Percentiles rank a stretch among this genome's conserved stretches.
Conservation (phyloP, 345 rosid species). For the Raphanus sativus region DNA sequence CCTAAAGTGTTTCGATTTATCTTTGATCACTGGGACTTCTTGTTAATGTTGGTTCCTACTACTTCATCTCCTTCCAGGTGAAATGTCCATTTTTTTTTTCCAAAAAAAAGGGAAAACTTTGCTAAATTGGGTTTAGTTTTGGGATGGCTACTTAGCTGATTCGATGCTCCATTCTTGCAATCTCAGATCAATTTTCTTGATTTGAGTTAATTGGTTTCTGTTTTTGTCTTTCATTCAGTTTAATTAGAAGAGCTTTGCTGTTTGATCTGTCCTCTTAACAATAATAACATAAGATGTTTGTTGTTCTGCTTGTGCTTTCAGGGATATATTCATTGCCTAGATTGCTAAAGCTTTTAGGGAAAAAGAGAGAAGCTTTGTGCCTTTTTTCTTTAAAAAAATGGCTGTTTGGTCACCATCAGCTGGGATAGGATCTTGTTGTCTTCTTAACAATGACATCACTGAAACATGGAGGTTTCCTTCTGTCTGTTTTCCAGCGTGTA, state of each 20-base stretch:
- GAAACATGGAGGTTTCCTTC: constrained; percentile 42
- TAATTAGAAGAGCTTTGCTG: constrained; percentile 4
- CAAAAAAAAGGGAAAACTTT: not conserved
- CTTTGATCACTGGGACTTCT: constrained; percentile 5
- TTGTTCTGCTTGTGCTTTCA: constrained; percentile 16
- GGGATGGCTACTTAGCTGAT: constrained; percentile 4
- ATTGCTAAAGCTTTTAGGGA: constrained; percentile 16
- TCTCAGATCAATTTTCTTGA: not conserved
- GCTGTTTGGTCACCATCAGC: constrained; percentile 47
- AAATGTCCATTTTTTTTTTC: not conserved
- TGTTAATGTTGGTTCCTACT: not conserved
- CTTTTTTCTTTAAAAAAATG: constrained; percentile 37
- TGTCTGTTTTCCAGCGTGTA: constrained; percentile 26
- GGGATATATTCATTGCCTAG: constrained; percentile 8
- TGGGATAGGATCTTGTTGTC: constrained; percentile 39
- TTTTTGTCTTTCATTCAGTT: not conserved
- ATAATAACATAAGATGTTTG: not conserved
- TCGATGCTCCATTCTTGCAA: not conserved
- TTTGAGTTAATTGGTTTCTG: not conserved
- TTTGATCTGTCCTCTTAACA: constrained; percentile 7
- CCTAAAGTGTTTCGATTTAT: constrained; percentile 6
- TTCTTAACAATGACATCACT: constrained; percentile 37
- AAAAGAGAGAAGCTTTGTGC: constrained; percentile 13
- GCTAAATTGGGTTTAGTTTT: not conserved
- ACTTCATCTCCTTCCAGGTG: not conserved